A percentile compares a stretch with the other conserved stretches of the same genome.
phyloP scores from a whole-genome alignment of 805 yeast genomes.

The Ogataea methylovora region DNA sequence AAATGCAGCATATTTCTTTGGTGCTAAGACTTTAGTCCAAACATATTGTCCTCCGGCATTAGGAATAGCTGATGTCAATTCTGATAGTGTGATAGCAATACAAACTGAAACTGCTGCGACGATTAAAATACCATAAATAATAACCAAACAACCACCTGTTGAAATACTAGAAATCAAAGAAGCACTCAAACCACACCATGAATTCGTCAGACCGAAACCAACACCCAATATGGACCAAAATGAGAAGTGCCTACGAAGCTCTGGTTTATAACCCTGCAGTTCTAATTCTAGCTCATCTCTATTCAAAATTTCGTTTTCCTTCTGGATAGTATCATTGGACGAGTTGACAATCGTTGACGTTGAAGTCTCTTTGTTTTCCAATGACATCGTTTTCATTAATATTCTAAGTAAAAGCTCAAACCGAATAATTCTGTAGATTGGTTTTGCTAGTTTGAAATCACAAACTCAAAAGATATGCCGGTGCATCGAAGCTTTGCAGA shows the following conservation, averaged over 20 bases:
- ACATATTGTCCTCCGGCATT: constrained; percentile 54
- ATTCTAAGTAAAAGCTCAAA: too few relatives aligned
- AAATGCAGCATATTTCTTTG: constrained; percentile 36
- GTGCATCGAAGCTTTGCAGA: too few relatives aligned
- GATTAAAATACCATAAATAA: constrained; percentile 49
- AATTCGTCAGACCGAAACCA: constrained; percentile 53
- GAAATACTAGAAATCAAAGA: constrained; percentile 46
- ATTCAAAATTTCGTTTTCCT: too few relatives aligned
- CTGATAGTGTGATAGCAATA: constrained; percentile 46
- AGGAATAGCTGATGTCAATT: constrained; percentile 45
- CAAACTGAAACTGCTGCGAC: constrained; percentile 38
- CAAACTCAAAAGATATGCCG: too few relatives aligned
- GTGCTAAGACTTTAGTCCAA: constrained; percentile 51
- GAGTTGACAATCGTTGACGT: too few relatives aligned
- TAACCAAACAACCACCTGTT: constrained; percentile 52
- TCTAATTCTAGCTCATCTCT: neutral
- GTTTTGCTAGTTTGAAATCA: too few relatives aligned
- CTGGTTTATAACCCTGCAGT: neutral
- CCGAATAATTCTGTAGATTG: too few relatives aligned
- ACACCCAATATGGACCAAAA: constrained; percentile 45
- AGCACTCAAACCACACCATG: constrained; percentile 57
- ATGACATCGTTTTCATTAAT: too few relatives aligned
- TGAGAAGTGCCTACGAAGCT: constrained; percentile 30
- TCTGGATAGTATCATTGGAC: too few relatives aligned
- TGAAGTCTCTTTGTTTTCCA: too few relatives aligned